phyloP scores from a whole-genome alignment of 371 early-diverging fungal genomes.

The Haplosporangium sp. region DNA sequence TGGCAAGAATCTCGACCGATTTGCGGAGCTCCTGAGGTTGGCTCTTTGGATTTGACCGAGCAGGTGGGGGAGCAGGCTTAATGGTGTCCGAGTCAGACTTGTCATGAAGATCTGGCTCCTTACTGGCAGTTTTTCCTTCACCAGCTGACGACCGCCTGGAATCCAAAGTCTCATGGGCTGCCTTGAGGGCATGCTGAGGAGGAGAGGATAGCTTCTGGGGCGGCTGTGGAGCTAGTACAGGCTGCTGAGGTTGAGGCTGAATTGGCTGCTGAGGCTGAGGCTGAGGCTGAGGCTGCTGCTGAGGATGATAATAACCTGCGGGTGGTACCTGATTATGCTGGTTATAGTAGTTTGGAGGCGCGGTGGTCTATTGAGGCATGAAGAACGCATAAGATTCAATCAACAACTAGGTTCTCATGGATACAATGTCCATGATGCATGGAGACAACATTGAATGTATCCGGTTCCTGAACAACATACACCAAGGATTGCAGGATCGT shows the following conservation, averaged over 20 bases:
- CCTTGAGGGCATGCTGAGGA: slow-evolving; percentile 20
- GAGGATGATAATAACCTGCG: slow-evolving; percentile 37
- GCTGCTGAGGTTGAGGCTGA: slow-evolving; percentile 33
- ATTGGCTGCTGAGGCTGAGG: slow-evolving; percentile 43
- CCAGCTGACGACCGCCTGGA: slow-evolving; percentile 18
- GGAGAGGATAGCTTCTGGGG: slow-evolving; percentile 19
- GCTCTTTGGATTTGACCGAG: slow-evolving; percentile 38
- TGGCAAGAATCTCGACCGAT: slow-evolving; percentile 67
- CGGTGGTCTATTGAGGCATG: slow-evolving; percentile 32
- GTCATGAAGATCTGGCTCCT: slow-evolving; percentile 31
- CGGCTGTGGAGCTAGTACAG: slow-evolving; percentile 20
- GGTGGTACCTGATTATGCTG: slow-evolving; percentile 32
- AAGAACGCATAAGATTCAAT: neutral
- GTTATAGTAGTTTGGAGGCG: slow-evolving; percentile 49
- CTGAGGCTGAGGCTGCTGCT: slow-evolving; percentile 52
- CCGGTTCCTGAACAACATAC: slow-evolving; percentile 60
- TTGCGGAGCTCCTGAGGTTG: slow-evolving; percentile 54
- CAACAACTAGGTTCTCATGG: too few relatives aligned
- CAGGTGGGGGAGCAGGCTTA: slow-evolving; percentile 54
- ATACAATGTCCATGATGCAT: neutral
- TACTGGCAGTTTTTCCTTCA: slow-evolving; percentile 19
- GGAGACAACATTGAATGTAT: neutral
- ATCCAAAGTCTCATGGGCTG: slow-evolving; percentile 19
- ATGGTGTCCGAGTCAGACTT: slow-evolving; percentile 53
- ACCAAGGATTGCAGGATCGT: slow-evolving; percentile 90